Evolutionary conservation across 495 filamentous ascomycete species (phyloP).

Genomic region (Ramalina peruviana): DNA sequence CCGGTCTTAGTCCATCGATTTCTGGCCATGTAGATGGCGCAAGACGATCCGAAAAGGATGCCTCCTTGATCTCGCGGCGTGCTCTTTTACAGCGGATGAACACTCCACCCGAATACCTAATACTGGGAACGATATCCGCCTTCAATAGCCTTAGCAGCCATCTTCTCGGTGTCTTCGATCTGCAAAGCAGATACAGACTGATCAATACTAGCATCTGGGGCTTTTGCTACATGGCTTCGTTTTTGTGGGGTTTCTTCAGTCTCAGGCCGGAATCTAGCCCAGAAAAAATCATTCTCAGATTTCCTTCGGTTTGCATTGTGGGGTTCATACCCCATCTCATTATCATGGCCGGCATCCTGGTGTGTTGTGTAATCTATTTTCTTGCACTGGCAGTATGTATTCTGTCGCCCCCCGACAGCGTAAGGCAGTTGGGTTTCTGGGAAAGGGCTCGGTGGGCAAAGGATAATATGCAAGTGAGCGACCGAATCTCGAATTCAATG

Average conservation of each 20-base stretch:
- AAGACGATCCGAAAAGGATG: constrained; percentile 4
- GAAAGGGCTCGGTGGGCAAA: constrained; percentile 52
- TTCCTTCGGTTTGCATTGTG: constrained; percentile 87
- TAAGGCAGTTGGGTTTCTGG: constrained; percentile 21
- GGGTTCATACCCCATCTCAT: constrained; percentile 88
- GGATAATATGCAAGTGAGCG: constrained; percentile 82
- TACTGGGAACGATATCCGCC: constrained; percentile 74
- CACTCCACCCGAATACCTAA: constrained; percentile 74
- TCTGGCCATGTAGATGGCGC: constrained; percentile 16
- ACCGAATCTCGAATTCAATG: constrained; percentile 57
- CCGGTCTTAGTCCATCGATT: constrained; percentile 48
- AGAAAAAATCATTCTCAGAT: constrained; percentile 45
- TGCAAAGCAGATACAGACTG: constrained; percentile 65
- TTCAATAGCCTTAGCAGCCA: constrained; percentile 83
- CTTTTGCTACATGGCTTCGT: constrained; percentile 68
- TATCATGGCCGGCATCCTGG: constrained; percentile 60
- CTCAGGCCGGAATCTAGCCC: constrained; percentile 30
- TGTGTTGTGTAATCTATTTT: constrained; percentile 61
- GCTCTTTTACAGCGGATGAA: constrained; percentile 47
- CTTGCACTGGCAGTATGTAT: constrained; percentile 65
- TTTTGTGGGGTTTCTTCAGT: constrained; percentile 53
- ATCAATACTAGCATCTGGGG: constrained; percentile 82
- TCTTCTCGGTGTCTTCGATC: constrained; percentile 59
- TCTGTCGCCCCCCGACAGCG: constrained; percentile 43
- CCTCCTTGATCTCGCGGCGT: constrained; percentile 5